A percentile compares a stretch with the other conserved stretches of the same genome.
Evolutionary conservation across 2,329 filamentous ascomycete species (phyloP).

Genomic region (Colletotrichum melonis): DNA sequence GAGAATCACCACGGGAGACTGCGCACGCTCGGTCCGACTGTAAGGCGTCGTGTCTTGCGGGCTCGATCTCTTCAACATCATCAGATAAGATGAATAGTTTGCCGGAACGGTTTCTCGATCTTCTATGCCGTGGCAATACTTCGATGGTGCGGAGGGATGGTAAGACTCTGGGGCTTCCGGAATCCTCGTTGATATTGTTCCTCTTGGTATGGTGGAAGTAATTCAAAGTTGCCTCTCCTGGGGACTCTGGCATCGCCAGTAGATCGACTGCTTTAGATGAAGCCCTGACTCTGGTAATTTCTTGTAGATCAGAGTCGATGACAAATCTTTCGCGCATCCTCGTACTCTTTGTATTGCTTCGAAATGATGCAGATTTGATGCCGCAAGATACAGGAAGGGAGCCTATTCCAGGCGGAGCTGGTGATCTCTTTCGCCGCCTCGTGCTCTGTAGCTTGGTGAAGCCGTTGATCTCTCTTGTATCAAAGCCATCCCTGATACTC

Average conservation of each 20-base stretch:
- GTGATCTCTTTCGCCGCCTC: neutral
- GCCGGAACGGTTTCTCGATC: neutral
- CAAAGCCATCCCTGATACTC: slow-evolving; percentile 3
- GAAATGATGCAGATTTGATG: neutral
- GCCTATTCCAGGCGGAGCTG: neutral
- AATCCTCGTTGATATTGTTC: neutral
- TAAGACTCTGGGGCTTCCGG: neutral
- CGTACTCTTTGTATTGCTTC: neutral
- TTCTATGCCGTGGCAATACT: neutral
- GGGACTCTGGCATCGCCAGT: neutral
- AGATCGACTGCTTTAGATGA: neutral
- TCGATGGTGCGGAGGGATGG: neutral
- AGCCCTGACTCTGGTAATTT: neutral
- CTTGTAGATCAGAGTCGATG: neutral
- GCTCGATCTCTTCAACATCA: neutral
- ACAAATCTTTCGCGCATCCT: neutral
- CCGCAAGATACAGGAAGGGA: neutral
- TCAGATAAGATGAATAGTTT: neutral
- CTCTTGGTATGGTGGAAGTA: neutral
- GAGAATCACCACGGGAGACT: neutral
- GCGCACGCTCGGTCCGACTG: neutral
- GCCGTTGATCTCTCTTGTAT: neutral
- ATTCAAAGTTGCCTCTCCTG: neutral
- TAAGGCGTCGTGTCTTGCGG: neutral
- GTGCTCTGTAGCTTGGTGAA: neutral